Evolutionary conservation across 2,329 filamentous ascomycete genomes (phyloP), one percentile per base, ranked within the genome.

Genomic region (Helicocarpus griseus): DNA sequence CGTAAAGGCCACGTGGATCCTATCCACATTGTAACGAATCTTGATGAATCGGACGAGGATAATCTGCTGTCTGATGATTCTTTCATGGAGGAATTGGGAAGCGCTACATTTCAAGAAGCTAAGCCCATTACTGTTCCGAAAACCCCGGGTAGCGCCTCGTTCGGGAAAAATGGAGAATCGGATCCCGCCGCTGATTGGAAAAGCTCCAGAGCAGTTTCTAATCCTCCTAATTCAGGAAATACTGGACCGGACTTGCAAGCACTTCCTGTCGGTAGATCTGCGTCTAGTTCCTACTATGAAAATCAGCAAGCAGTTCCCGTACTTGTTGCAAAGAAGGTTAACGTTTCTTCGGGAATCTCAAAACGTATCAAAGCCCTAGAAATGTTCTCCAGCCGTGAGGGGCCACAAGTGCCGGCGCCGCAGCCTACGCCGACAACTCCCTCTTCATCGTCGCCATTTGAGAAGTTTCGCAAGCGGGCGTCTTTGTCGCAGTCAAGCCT

Each of bases 361-460:
- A 88, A 91, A 66, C 85, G 93, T 39, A 97, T 97, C 66, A 94
- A 95, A 68, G 89, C 90, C 5, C 75, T 98, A 49, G 87, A 95
- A 64, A 90, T 89, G 67, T 77, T 93, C 51, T 76, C 76, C 3
- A 74, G 58, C 77, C 83, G 53, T 69, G 76, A 63, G 63, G 65
- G 63, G 13, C 61, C 56, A 50, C 47, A 49, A 9, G 41, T 50
- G 60, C 65, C 52, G 60, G 68, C 57, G 56, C 67, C 41, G 59
- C 65, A 8, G 56, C 56, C 56, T 62, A 50, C 61, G 50, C 61
- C 28, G 50, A 50, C 58, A 55, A 61, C 55, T 22, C 73, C 77
- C 3, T 73, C 75, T 5, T 75, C 84, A 61, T 80, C 83, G 57
- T 76, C 81, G 1, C 64, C 70, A 43, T 69, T 82, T 78, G 52